Percentiles rank a stretch among this genome's conserved stretches.
These are phyloP conservation scores for Polychaeton citri DNA, from an alignment of 2,329 filamentous ascomycete species.

Conservation along the genomic window DNA sequence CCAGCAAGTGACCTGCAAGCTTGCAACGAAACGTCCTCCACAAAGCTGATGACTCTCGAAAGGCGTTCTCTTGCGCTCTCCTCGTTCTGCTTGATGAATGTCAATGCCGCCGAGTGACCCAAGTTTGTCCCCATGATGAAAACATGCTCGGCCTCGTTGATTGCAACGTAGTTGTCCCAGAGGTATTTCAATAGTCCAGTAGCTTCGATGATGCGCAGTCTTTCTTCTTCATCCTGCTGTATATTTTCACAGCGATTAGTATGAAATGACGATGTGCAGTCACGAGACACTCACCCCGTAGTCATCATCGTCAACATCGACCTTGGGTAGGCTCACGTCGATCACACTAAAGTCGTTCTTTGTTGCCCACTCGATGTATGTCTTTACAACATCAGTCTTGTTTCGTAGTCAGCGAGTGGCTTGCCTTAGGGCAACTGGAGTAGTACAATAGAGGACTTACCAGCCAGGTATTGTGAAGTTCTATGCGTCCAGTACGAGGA, in stretches of 20 bases:
- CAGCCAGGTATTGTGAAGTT: constrained; percentile 77
- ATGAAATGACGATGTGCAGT: constrained; percentile 3
- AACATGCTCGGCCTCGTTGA: constrained; percentile 54
- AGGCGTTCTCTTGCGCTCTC: constrained; percentile 53
- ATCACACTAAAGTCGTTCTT: constrained; percentile 70
- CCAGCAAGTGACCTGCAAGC: constrained; percentile 53
- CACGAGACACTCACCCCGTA: neutral
- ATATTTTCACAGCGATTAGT: no score
- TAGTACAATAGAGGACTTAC: no score
- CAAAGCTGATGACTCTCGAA: constrained; percentile 65
- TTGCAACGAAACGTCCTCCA: constrained; percentile 59
- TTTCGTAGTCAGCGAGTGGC: constrained; percentile 27
- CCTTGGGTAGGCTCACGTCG: constrained; percentile 72
- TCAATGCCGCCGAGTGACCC: constrained; percentile 70
- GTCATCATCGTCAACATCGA: constrained; percentile 9
- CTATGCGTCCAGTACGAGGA: constrained; percentile 51
- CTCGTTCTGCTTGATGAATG: constrained; percentile 59
- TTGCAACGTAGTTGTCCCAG: constrained; percentile 95
- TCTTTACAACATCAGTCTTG: constrained; percentile 67
- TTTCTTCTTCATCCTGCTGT: no score
- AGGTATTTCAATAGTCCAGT: constrained; percentile 71
- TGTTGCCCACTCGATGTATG: constrained; percentile 74
- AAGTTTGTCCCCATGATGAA: constrained; percentile 84
- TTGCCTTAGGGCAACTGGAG: constrained; percentile 7
- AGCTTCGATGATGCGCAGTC: constrained; percentile 29